phyloP scores from a whole-genome alignment of 2,329 filamentous ascomycete species.

The Exophiala dermatitidis region DNA sequence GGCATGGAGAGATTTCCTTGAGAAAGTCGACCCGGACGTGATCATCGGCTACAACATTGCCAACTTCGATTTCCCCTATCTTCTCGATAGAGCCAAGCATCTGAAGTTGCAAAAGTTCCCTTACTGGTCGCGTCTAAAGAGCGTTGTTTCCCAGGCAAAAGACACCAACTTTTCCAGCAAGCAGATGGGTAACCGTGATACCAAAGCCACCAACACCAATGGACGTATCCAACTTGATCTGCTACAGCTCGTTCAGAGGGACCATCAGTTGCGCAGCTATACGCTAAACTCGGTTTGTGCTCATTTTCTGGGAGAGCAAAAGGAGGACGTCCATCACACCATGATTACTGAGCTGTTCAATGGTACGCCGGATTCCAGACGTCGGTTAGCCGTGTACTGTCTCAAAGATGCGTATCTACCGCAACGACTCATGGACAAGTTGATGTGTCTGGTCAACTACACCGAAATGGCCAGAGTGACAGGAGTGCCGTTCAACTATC shows the following conservation, averaged over 20 bases:
- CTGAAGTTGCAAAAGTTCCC: constrained; percentile 75
- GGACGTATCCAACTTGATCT: constrained; percentile 88
- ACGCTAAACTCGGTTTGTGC: constrained; percentile 94
- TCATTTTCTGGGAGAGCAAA: constrained; percentile 92
- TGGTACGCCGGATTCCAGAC: constrained; percentile 83
- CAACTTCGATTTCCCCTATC: constrained; percentile 97
- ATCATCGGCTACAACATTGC: constrained; percentile 98
- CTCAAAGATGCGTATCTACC: constrained; percentile 95
- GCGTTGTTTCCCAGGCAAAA: constrained; percentile 62
- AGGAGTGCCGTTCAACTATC: constrained; percentile 91
- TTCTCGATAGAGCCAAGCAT: constrained; percentile 78
- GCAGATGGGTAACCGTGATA: constrained; percentile 94
- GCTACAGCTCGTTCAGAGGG: constrained; percentile 87
- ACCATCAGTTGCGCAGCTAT: constrained; percentile 92
- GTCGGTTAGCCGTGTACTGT: constrained; percentile 89
- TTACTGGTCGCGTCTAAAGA: constrained; percentile 75
- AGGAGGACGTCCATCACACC: constrained; percentile 96
- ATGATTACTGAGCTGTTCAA: constrained; percentile 99
- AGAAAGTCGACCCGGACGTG: constrained; percentile 88
- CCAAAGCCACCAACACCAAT: constrained; percentile 89
- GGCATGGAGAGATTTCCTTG: constrained; percentile 82
- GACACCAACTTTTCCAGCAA: constrained; percentile 91
- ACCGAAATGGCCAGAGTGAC: constrained; percentile 99
- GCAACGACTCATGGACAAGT: constrained; percentile 89
- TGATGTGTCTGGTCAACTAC: constrained; percentile 98